Conservation (phyloP, 2,329 filamentous ascomycete genomes). For the Pestalotiopsis sp. region DNA sequence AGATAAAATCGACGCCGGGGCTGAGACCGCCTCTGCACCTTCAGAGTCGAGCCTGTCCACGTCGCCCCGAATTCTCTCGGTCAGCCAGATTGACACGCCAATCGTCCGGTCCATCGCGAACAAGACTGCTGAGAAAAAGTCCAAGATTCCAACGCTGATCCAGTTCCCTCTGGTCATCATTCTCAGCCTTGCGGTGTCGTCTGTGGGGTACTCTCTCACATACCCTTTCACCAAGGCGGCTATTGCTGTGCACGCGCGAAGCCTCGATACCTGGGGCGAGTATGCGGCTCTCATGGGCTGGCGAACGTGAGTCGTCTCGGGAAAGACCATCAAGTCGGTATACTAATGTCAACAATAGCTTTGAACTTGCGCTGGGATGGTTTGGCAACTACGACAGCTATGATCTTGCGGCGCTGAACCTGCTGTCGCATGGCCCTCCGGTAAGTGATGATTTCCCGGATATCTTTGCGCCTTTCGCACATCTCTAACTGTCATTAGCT, state of each 20-base stretch:
- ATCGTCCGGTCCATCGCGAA: slow-evolving; percentile 1
- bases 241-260: slow-evolving; percentile 68
- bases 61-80: slow-evolving; percentile 4
- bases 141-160: slow-evolving; percentile 45
- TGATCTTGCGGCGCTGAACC: slow-evolving; percentile 65
- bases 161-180: slow-evolving; percentile 56
- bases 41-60: background rate
- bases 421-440: slow-evolving; percentile 75
- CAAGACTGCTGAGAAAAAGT: slow-evolving; percentile 14
- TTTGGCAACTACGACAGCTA: slow-evolving; percentile 72
- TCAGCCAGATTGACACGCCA: slow-evolving; percentile 9
- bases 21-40: slow-evolving; percentile 1
- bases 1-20: slow-evolving; percentile 5
- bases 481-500: slow-evolving; percentile 44
- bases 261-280: slow-evolving; percentile 63
- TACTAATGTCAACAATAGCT: slow-evolving; percentile 45
- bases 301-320: slow-evolving; percentile 51
- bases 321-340: background rate
- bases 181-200: slow-evolving; percentile 64
- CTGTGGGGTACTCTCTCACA: slow-evolving; percentile 64
- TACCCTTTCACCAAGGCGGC: slow-evolving; percentile 65
- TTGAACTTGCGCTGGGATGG: slow-evolving; percentile 76
- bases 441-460: slow-evolving; percentile 41
- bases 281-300: slow-evolving; percentile 56
- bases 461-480: background rate